Conservation (phyloP, 2,329 filamentous ascomycete species). For the Lecanoromycetidae sp. region DNA sequence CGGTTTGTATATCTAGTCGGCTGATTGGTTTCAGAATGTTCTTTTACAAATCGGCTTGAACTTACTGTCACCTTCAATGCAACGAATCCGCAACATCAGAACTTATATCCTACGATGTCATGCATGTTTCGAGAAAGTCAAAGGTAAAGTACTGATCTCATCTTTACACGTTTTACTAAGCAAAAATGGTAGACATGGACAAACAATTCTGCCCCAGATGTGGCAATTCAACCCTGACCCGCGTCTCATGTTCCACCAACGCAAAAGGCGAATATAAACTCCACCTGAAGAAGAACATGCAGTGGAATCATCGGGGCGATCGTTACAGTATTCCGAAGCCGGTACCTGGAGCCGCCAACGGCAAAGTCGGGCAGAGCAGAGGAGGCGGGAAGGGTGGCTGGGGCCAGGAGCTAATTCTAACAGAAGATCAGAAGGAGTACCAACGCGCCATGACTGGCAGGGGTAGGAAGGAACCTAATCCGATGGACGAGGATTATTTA, state of each 20-base stretch:
- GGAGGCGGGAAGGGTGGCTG: slow-evolving; percentile 77
- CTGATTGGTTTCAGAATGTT: slow-evolving; percentile 48
- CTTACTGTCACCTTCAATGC: slow-evolving; percentile 64
- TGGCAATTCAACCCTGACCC: slow-evolving; percentile 68
- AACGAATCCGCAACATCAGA: slow-evolving; percentile 72
- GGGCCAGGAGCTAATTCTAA: slow-evolving; percentile 70
- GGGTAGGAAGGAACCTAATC: slow-evolving; percentile 58
- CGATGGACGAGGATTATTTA: slow-evolving; percentile 93
- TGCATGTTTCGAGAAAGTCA: slow-evolving; percentile 75
- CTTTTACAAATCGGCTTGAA: slow-evolving; percentile 89
- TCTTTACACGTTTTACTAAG: not conserved
- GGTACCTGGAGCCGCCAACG: slow-evolving; percentile 65
- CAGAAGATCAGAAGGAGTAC: slow-evolving; percentile 96
- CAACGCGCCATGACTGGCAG: slow-evolving; percentile 50
- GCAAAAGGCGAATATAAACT: slow-evolving; percentile 67
- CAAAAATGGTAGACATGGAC: slow-evolving; percentile 47
- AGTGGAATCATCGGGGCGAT: slow-evolving; percentile 90
- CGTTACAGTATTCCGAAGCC: slow-evolving; percentile 89
- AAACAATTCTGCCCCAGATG: slow-evolving; percentile 91
- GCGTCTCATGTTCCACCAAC: slow-evolving; percentile 76
- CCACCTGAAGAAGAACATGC: slow-evolving; percentile 87
- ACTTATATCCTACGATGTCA: slow-evolving; percentile 89
- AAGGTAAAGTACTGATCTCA: slow-evolving; percentile 25
- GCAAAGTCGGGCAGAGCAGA: slow-evolving; percentile 48
- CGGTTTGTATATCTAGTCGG: not conserved